Evolutionary conservation across 768 basidiomycete species (phyloP).

Genomic region (Strobilomyces dryophilus): DNA sequence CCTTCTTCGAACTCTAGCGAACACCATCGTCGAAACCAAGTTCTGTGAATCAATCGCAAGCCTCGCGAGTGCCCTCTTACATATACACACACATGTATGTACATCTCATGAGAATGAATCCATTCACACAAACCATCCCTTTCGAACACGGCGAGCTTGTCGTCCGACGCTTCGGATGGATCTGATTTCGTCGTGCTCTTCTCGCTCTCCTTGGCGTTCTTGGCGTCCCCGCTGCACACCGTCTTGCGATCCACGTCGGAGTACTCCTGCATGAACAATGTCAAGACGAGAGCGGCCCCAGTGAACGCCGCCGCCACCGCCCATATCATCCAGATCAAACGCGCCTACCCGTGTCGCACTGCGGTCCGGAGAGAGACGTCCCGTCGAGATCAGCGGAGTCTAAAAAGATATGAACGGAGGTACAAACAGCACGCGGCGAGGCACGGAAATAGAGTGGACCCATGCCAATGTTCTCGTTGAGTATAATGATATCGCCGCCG

Average conservation of each 20-base stretch:
- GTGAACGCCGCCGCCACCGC: conserved; percentile 55
- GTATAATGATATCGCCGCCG: conserved; percentile 38
- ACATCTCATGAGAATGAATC: too few species aligned
- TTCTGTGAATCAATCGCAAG: too few species aligned
- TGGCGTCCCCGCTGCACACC: conserved; percentile 34
- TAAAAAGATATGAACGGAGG: too few species aligned
- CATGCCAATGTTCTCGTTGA: conserved; percentile 45
- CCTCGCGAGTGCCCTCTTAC: too few species aligned
- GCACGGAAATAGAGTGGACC: conserved; percentile 33
- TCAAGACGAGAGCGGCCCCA: conserved; percentile 47
- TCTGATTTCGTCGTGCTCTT: not conserved
- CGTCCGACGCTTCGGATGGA: not conserved
- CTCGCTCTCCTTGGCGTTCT: conserved; percentile 27
- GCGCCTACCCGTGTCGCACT: conserved; percentile 62
- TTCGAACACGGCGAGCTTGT: not conserved
- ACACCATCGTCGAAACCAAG: too few species aligned
- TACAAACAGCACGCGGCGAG: not conserved
- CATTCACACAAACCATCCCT: not conserved
- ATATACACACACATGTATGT: too few species aligned
- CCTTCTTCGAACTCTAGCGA: too few species aligned
- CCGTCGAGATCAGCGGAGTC: conserved; percentile 25
- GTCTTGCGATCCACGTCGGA: conserved; percentile 52
- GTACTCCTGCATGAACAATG: conserved; percentile 57
- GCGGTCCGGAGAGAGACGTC: conserved; percentile 45
- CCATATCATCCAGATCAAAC: conserved; percentile 64